Conservation (phyloP, 2,329 filamentous ascomycete species). For the Furcasterigmium furcatum region DNA sequence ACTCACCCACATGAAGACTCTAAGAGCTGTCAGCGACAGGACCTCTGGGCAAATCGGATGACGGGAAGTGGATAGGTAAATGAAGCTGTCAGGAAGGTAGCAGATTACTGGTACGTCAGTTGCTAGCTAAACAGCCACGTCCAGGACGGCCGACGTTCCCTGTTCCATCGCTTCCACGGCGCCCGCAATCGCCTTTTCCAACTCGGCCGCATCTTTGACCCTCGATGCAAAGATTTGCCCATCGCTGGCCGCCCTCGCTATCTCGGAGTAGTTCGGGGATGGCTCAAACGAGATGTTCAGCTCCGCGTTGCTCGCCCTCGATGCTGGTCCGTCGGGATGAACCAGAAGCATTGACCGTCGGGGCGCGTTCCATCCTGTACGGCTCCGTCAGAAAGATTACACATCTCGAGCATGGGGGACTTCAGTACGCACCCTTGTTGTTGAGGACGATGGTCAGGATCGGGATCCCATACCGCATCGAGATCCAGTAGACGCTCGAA, state of each 20-base stretch:
- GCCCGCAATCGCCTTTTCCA: slow-evolving; percentile 39
- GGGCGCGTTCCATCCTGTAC: slow-evolving; percentile 54
- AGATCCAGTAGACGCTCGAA: slow-evolving; percentile 39
- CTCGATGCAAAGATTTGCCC: slow-evolving; percentile 47
- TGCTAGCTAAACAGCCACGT: background rate
- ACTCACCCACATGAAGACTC: too few relatives aligned
- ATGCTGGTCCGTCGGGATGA: slow-evolving; percentile 53
- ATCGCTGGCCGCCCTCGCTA: slow-evolving; percentile 56
- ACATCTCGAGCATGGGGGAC: background rate
- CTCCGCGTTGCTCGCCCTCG: slow-evolving; percentile 56
- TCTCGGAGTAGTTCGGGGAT: slow-evolving; percentile 55
- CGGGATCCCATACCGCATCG: slow-evolving; percentile 35
- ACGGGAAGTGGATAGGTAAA: too few relatives aligned
- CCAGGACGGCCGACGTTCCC: background rate
- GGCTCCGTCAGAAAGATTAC: slow-evolving; percentile 13
- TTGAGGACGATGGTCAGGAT: slow-evolving; percentile 31
- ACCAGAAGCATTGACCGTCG: slow-evolving; percentile 53
- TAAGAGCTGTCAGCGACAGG: too few relatives aligned
- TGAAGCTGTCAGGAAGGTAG: too few relatives aligned
- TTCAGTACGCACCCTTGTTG: slow-evolving; percentile 26
- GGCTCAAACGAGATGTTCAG: slow-evolving; percentile 60
- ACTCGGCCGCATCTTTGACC: slow-evolving; percentile 39
- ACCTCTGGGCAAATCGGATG: too few relatives aligned
- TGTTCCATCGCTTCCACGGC: background rate
- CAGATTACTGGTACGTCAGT: too few relatives aligned